Percentiles rank a stretch among this genome's conserved stretches.
phyloP scores from a whole-genome alignment of 208 protist genomes.

The Leishmania martiniquensis region DNA sequence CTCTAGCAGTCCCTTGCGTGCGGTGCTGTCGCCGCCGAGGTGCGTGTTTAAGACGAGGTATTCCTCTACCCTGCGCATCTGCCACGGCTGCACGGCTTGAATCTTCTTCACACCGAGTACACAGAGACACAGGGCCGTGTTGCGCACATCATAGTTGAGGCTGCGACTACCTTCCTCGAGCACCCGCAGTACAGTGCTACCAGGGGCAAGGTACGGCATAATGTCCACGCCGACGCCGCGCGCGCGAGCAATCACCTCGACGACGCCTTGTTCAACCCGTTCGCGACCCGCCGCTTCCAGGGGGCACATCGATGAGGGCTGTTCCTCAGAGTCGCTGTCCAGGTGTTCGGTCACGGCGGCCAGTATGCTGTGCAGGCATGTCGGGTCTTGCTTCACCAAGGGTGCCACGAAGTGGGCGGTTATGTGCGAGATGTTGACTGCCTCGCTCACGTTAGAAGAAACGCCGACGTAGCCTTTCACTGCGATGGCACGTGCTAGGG shows the following conservation, averaged over 20 bases:
- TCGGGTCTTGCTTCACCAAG: constrained; percentile 51
- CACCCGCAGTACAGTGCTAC: constrained; percentile 35
- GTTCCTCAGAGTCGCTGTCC: background rate
- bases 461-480: constrained; percentile 49
- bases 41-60: constrained; percentile 84
- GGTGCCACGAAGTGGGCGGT: constrained; percentile 81
- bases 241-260: constrained; percentile 76
- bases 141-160: constrained; percentile 67
- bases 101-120: constrained; percentile 64
- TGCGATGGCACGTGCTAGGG: constrained; percentile 58
- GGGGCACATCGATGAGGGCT: constrained; percentile 2
- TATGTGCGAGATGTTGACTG: constrained; percentile 67
- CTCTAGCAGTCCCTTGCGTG: constrained; percentile 65
- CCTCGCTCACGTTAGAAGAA: constrained; percentile 47
- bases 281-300: constrained; percentile 14
- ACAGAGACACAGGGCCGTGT: constrained; percentile 63
- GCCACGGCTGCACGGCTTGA: constrained; percentile 60
- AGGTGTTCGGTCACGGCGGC: constrained; percentile 10
- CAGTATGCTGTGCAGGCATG: constrained; percentile 31
- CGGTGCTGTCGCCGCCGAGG: constrained; percentile 78
- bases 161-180: constrained; percentile 51
- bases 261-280: constrained; percentile 64
- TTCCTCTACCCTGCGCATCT: constrained; percentile 75
- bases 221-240: constrained; percentile 68
- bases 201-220: constrained; percentile 44